These are phyloP conservation scores for Fraxinus sp. DNA, from an alignment of 305 asterid genomes.

Conservation along the genomic window DNA sequence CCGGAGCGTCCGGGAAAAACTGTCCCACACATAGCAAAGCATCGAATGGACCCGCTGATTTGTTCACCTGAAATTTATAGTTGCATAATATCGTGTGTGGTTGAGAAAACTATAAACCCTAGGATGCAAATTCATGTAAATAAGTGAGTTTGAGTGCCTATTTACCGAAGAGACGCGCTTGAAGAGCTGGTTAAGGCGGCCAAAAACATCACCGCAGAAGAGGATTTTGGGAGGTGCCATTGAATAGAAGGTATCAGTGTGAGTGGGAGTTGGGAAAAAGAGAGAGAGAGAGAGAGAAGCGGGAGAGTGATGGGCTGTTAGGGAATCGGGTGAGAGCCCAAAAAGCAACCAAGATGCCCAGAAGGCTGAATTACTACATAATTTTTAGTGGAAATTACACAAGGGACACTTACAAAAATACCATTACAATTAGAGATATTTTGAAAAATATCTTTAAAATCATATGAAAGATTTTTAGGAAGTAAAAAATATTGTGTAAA, in stretches of 20 bases:
- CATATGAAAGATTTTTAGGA: too few species aligned
- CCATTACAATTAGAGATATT: too few species aligned
- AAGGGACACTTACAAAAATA: too few species aligned
- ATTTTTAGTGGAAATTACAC: too few species aligned
- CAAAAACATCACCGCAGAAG: constrained; percentile 85
- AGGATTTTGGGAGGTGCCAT: constrained; percentile 76
- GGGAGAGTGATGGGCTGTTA: constrained; percentile 11
- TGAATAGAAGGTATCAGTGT: neutral
- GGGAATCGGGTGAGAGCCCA: neutral
- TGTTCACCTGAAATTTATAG: constrained; percentile 64
- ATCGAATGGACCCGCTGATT: constrained; percentile 94
- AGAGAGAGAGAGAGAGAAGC: constrained; percentile 17
- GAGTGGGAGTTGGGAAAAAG: neutral
- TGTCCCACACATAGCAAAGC: constrained; percentile 92
- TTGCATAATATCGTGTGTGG: neutral
- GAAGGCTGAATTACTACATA: neutral
- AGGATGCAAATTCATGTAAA: neutral
- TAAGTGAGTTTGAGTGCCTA: neutral
- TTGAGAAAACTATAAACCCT: constrained; percentile 10
- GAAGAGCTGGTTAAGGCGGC: constrained; percentile 81
- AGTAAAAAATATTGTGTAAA: too few species aligned
- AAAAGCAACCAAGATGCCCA: neutral
- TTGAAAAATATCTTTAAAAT: too few species aligned
- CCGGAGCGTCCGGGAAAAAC: constrained; percentile 74
- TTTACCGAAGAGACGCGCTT: constrained; percentile 74